Conservation (phyloP, 768 basidiomycete genomes). For the Tephrocybe sp. region DNA sequence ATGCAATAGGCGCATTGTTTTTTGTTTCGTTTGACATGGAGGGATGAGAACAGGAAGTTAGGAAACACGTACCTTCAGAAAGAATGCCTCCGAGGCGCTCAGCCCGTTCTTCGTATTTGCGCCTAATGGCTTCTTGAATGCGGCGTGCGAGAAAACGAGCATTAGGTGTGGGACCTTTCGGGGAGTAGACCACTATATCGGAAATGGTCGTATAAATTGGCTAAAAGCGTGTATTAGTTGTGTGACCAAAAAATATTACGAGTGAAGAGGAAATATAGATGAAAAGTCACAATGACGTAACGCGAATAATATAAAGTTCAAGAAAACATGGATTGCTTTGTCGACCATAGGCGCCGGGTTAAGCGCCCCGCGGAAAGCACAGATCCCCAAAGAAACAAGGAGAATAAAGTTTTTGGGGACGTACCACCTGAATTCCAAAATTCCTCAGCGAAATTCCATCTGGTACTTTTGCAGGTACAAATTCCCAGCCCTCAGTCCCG, state of each 20-base stretch:
- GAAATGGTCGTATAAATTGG: conserved; percentile 86
- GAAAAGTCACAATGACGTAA: not conserved
- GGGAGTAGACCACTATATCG: conserved; percentile 87
- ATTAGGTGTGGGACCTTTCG: conserved; percentile 55
- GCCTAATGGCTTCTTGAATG: conserved; percentile 60
- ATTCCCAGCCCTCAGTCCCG: conserved; percentile 51
- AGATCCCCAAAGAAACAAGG: no score
- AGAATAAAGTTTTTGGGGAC: no score
- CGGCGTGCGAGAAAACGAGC: conserved; percentile 61
- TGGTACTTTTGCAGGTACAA: conserved; percentile 69
- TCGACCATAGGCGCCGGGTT: no score
- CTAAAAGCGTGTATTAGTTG: no score
- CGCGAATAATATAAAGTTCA: no score
- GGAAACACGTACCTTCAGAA: not conserved
- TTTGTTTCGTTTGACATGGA: not conserved
- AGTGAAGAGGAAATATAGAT: no score
- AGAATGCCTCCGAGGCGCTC: conserved; percentile 8
- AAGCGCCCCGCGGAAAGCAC: no score
- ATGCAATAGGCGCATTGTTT: no score
- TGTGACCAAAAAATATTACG: no score
- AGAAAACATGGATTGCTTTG: no score
- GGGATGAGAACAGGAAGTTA: not conserved
- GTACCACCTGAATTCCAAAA: conserved; percentile 85
- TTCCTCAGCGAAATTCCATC: conserved; percentile 83
- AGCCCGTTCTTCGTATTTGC: conserved; percentile 51